These are phyloP conservation scores for Leccinum uliginosum DNA, from an alignment of 768 basidiomycete genomes.

Conservation along the genomic window DNA sequence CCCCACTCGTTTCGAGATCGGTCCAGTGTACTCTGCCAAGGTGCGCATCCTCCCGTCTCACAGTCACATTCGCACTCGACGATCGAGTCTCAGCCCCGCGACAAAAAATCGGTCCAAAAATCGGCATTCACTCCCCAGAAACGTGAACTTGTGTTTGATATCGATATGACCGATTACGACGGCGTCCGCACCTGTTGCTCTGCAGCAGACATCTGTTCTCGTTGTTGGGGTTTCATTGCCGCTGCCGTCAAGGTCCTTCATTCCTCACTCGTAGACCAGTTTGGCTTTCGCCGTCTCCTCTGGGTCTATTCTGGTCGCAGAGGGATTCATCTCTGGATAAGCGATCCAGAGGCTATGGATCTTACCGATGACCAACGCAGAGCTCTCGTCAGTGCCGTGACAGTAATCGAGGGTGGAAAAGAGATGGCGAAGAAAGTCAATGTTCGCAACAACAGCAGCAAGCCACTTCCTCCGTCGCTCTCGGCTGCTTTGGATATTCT, in stretches of 20 bases:
- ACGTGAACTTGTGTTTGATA: slow-evolving; percentile 97
- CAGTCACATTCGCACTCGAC: slow-evolving; percentile 1
- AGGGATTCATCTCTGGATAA: slow-evolving; percentile 98
- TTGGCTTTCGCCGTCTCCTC: slow-evolving; percentile 83
- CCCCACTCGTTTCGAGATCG: slow-evolving; percentile 95
- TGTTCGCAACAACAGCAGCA: slow-evolving; percentile 43
- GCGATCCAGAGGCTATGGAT: slow-evolving; percentile 81
- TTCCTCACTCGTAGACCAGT: slow-evolving; percentile 74
- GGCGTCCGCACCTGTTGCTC: slow-evolving; percentile 92
- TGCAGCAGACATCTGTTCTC: slow-evolving; percentile 82
- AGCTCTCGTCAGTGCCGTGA: slow-evolving; percentile 82
- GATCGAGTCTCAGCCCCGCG: slow-evolving; percentile 59
- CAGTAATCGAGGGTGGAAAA: slow-evolving; percentile 76
- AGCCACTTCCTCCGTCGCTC: slow-evolving; percentile 67
- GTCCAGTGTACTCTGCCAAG: slow-evolving; percentile 84
- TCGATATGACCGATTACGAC: slow-evolving; percentile 99
- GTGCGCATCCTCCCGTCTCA: slow-evolving; percentile 44
- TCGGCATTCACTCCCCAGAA: slow-evolving; percentile 64
- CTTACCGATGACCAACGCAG: slow-evolving; percentile 89
- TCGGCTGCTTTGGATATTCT: slow-evolving; percentile 52
- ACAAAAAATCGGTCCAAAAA: slow-evolving; percentile 79
- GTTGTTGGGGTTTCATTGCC: slow-evolving; percentile 94
- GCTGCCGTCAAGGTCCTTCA: slow-evolving; percentile 89
- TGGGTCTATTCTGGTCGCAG: slow-evolving; percentile 99
- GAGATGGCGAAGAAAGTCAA: slow-evolving; percentile 82